Conservation (phyloP, 1,284 basidiomycete species). For the Rhodotorula sp. region DNA sequence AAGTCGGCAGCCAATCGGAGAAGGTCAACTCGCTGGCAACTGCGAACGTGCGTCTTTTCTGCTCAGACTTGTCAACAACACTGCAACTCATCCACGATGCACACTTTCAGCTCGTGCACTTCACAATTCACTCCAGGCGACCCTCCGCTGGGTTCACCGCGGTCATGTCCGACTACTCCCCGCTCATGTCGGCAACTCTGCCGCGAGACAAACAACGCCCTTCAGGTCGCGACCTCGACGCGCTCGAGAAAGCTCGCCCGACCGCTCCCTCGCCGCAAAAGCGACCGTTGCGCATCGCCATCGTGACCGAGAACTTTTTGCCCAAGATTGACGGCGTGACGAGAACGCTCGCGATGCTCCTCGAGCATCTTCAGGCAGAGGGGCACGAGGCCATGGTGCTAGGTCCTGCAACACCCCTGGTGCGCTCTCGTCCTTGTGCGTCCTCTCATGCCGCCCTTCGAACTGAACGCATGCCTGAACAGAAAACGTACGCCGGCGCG, state of each 20-base stretch:
- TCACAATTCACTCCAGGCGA: too few relatives aligned
- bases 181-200: too few relatives aligned
- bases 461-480: background rate
- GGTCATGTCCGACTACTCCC: too few relatives aligned
- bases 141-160: too few relatives aligned
- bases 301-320: slow-evolving; percentile 49
- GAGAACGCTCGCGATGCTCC: slow-evolving; percentile 57
- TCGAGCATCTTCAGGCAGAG: slow-evolving; percentile 57
- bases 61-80: too few relatives aligned
- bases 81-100: too few relatives aligned
- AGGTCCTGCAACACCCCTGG: slow-evolving; percentile 57
- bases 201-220: background rate
- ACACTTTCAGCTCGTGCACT: too few relatives aligned
- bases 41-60: too few relatives aligned
- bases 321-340: slow-evolving; percentile 57
- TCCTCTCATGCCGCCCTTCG: background rate
- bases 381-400: slow-evolving; percentile 59
- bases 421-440: slow-evolving; percentile 37
- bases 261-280: background rate
- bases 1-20: too few relatives aligned
- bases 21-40: too few relatives aligned
- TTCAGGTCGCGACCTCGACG: slow-evolving; percentile 25
- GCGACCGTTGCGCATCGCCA: slow-evolving; percentile 46
- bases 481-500: slow-evolving; percentile 56
- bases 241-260: slow-evolving; percentile 26